A percentile compares a stretch with the other conserved stretches of the same genome.
These are phyloP conservation scores for Daldinia concentrica DNA, from an alignment of 495 filamentous ascomycete genomes.

Conservation along the genomic window DNA sequence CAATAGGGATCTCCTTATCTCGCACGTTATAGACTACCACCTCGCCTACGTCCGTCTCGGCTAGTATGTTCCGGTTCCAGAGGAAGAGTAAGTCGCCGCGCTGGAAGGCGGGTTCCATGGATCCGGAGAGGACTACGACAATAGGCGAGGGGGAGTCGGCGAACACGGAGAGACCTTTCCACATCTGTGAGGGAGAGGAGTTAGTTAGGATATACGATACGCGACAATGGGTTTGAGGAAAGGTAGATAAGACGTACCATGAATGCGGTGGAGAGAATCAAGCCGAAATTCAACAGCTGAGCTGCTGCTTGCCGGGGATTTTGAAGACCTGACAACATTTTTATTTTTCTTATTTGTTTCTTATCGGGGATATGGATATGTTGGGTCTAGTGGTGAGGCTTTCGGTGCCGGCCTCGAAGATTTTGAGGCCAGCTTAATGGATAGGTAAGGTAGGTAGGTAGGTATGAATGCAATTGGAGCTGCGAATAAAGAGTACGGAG, in stretches of 20 bases:
- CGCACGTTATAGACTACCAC: conserved; percentile 94
- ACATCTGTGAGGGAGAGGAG: conserved; percentile 62
- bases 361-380: neutral
- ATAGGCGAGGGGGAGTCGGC: conserved; percentile 91
- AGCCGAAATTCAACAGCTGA: conserved; percentile 94
- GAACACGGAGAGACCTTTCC: conserved; percentile 91
- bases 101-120: conserved; percentile 98
- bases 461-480: conserved; percentile 10
- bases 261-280: conserved; percentile 93
- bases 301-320: conserved; percentile 85
- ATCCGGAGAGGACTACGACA: conserved; percentile 92
- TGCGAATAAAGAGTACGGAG: conserved; percentile 3
- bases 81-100: conserved; percentile 91
- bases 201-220: conserved; percentile 1
- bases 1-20: conserved; percentile 94
- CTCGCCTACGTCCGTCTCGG: conserved; percentile 80
- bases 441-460: too few relatives aligned
- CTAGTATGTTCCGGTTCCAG: conserved; percentile 83
- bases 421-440: conserved; percentile 41
- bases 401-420: conserved; percentile 37
- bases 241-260: conserved; percentile 63
- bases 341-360: conserved; percentile 2
- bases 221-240: neutral
- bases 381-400: neutral
- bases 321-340: conserved; percentile 77